phyloP scores from a whole-genome alignment of 148 eudicot species.

The Persicaria maculosa region DNA sequence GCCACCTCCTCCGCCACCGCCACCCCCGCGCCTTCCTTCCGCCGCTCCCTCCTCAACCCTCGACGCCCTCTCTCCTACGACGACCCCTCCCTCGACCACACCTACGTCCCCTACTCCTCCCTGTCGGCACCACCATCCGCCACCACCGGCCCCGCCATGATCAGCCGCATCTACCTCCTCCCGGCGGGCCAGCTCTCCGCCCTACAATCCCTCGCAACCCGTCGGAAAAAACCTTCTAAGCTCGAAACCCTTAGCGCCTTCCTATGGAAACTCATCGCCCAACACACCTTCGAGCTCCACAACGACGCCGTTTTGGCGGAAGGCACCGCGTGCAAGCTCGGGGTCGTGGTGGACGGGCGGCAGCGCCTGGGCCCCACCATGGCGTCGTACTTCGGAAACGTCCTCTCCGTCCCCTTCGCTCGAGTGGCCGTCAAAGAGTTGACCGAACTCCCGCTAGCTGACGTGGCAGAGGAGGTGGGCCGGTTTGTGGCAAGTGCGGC shows the following conservation, averaged over 20 bases:
- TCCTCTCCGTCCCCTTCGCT: constrained; percentile 14
- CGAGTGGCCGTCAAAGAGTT: neutral
- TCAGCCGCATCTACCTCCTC: constrained; percentile 42
- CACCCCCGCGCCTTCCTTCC: constrained; percentile 26
- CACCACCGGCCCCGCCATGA: constrained; percentile 5
- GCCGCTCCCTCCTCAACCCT: constrained; percentile 40
- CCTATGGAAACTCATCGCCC: constrained; percentile 39
- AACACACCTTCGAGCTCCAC: neutral
- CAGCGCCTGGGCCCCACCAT: constrained; percentile 3
- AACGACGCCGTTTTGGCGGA: neutral
- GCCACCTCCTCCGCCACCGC: constrained; percentile 17
- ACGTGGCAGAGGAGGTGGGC: constrained; percentile 5
- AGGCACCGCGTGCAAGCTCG: neutral
- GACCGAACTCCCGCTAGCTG: constrained; percentile 2
- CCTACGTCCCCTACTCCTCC: constrained; percentile 26
- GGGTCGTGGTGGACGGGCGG: constrained; percentile 17
- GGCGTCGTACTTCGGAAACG: constrained; percentile 16
- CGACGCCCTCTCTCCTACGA: constrained; percentile 27
- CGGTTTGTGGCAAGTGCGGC: neutral
- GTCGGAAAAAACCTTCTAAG: constrained; percentile 14
- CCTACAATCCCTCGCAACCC: constrained; percentile 24
- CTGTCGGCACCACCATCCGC: constrained; percentile 2
- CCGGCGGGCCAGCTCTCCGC: constrained; percentile 16
- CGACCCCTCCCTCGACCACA: constrained; percentile 13
- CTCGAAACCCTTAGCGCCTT: constrained; percentile 41